Evolutionary conservation across 805 yeast species (phyloP).

Genomic region (Wickerhamiella galacta): DNA sequence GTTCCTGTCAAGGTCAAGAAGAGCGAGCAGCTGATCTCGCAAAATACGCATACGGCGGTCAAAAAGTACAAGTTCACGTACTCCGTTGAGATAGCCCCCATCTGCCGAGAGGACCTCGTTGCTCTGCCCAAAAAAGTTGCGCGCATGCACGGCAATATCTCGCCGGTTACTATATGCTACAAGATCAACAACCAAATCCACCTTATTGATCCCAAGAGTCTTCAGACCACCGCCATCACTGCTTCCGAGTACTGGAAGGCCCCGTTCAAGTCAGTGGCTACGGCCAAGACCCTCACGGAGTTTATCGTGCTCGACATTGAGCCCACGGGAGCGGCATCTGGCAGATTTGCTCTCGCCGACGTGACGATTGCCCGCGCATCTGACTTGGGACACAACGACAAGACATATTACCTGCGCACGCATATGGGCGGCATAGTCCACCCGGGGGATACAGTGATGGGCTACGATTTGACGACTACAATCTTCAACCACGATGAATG

Average conservation of each 20-base stretch:
- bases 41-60: constrained; percentile 77
- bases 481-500: constrained; percentile 44
- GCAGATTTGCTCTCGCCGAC: constrained; percentile 74
- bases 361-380: constrained; percentile 76
- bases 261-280: constrained; percentile 59
- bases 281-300: constrained; percentile 59
- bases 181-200: constrained; percentile 71
- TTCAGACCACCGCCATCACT: constrained; percentile 60
- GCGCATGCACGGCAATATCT: constrained; percentile 61
- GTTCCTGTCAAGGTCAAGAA: constrained; percentile 67
- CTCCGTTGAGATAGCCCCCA: constrained; percentile 83
- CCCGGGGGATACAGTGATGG: constrained; percentile 91
- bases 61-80: constrained; percentile 77
- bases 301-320: constrained; percentile 88
- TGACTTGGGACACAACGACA: constrained; percentile 77
- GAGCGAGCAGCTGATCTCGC: constrained; percentile 76
- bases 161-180: constrained; percentile 69
- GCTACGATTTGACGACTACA: constrained; percentile 70
- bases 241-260: constrained; percentile 64
- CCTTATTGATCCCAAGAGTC: constrained; percentile 68
- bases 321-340: constrained; percentile 65
- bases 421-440: constrained; percentile 90
- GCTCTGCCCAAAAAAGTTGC: constrained; percentile 79
- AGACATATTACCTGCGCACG: constrained; percentile 66
- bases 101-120: constrained; percentile 85